A percentile compares a stretch with the other conserved stretches of the same genome.
These are phyloP conservation scores for Cutaneotrichosporon sp. DNA, from an alignment of 1,284 basidiomycete species.

Conservation along the genomic window DNA sequence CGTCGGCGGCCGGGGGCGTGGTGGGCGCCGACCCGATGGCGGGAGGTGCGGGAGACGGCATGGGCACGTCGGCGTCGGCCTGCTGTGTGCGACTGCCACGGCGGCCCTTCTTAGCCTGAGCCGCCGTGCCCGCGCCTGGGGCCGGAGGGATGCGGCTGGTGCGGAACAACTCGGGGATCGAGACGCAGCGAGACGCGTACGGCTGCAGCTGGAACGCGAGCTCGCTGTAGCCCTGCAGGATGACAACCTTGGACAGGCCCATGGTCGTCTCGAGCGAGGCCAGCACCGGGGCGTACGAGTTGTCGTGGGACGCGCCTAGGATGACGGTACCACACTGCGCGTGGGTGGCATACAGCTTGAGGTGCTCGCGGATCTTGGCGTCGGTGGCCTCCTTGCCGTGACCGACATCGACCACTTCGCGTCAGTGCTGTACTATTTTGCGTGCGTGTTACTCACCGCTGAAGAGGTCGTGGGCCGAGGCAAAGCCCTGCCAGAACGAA, in stretches of 20 bases:
- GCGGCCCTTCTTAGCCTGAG: background rate
- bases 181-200: slow-evolving; percentile 61
- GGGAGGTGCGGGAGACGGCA: background rate
- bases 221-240: slow-evolving; percentile 60
- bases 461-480: slow-evolving; percentile 43
- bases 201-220: slow-evolving; percentile 58
- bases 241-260: slow-evolving; percentile 62
- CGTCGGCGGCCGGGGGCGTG: background rate
- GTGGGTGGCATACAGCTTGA: slow-evolving; percentile 71
- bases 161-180: slow-evolving; percentile 67
- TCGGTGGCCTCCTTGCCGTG: slow-evolving; percentile 65
- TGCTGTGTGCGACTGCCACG: background rate
- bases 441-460: slow-evolving; percentile 31
- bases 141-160: slow-evolving; percentile 54
- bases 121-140: background rate
- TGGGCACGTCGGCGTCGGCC: background rate
- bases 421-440: background rate
- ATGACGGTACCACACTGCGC: slow-evolving; percentile 73
- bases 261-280: slow-evolving; percentile 41
- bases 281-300: slow-evolving; percentile 65
- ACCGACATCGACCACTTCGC: slow-evolving; percentile 70
- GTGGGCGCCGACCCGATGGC: slow-evolving; percentile 1
- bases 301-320: slow-evolving; percentile 71
- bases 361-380: slow-evolving; percentile 73
- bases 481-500: slow-evolving; percentile 47